Percentiles rank a stretch among this genome's conserved stretches.
These are phyloP conservation scores for Gracilariopsis chorda DNA, from an alignment of 23 red algal genomes.

Conservation along the genomic window DNA sequence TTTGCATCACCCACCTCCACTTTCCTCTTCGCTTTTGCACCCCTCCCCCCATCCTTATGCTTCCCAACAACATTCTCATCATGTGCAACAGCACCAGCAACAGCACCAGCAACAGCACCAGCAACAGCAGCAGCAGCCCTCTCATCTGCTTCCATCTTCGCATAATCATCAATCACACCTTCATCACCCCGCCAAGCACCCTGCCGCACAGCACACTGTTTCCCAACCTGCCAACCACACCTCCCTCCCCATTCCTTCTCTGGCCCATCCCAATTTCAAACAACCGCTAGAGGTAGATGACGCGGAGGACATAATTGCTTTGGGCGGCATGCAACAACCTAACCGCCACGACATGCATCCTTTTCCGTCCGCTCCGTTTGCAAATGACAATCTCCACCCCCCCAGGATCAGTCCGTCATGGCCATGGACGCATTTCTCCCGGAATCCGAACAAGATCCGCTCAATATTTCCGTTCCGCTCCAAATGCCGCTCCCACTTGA, in stretches of 20 bases:
- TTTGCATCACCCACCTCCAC: neutral
- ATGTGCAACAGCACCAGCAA: constrained; percentile 1
- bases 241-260: neutral
- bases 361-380: constrained; percentile 7
- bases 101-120: constrained; percentile 33
- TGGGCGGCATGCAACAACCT: neutral
- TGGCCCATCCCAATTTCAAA: constrained; percentile 15
- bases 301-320: constrained; percentile 42
- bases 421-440: constrained; percentile 42
- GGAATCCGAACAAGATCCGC: constrained; percentile 41
- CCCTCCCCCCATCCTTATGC: neutral
- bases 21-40: constrained; percentile 8
- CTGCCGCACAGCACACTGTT: neutral
- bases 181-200: neutral
- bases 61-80: neutral
- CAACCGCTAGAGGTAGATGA: constrained; percentile 30
- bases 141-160: neutral
- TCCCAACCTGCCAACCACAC: constrained; percentile 4
- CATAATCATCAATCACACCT: neutral
- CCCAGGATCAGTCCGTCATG: constrained; percentile 1
- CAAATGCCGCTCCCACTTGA: neutral
- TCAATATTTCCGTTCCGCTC: constrained; percentile 16
- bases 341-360: constrained; percentile 16
- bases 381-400: neutral
- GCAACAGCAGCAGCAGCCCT: constrained; percentile 12